Base-by-base conservation (phyloP, 1,139 yeast species). In the Diutina sp. region DNA sequence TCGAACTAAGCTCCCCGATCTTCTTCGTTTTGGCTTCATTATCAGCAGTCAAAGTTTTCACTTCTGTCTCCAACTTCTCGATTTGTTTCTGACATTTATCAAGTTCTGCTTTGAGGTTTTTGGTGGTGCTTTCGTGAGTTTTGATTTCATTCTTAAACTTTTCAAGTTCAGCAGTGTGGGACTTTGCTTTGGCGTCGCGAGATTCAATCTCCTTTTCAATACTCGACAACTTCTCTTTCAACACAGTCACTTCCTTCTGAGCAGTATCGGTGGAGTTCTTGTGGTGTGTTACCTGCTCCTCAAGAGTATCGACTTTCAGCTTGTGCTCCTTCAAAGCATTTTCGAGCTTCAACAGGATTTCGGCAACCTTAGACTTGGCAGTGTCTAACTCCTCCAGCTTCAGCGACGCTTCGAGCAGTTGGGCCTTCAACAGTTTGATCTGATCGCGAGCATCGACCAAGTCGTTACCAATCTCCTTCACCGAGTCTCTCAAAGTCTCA, bases 381-480 rank as follows among this genome's bases (percentile, higher is more conserved):
- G 51, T 11, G n/a, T 16, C 35, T 12, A 48, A n/a, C 25, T 29
- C 41, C 51, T 48, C 6, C 29, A 47, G 51, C 51, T 47, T 29
- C 14, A 9, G 30, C 9, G 30, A 11, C 25, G 32, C 32, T 4
- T 25, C 51, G 7, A 14, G 18, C 16, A 25, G 51, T 35, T 18
- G 32, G 6, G n/a, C n/a, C 41, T 29, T 35, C 12, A 41, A 14
- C 14, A n/a, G 64, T 57, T 72, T 70, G 21, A 72, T 59, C 58
- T 73, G 63, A 48, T 79, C 84, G 59, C 74, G 74, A 0, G 83
- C 75, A 1, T 74, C 71, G 0, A 89, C 95, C 30, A 89, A 72
- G 56, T 88, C 95, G 63, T 86, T 80, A 1, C 96, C 96, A 25
- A 90, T 77, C 55, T 80, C 82, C 61, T 79, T 79, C 55, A 90